Evolutionary conservation across 2,329 filamentous ascomycete species (phyloP).

Genomic region (Alternaria sp.): DNA sequence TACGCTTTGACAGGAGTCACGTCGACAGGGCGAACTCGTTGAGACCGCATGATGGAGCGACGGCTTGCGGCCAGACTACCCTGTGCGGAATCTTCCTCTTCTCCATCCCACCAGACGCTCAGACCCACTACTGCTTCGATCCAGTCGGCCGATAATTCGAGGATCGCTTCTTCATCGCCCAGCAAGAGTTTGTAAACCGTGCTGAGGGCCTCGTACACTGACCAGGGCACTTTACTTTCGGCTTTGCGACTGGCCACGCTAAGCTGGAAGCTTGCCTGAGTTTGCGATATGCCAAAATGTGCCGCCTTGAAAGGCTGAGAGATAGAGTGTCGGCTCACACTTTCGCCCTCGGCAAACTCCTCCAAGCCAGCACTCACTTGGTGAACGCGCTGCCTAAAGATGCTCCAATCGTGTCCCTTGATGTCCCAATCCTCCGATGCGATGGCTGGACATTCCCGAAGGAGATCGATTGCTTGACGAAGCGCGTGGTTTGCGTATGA

Average conservation of each 20-base stretch:
- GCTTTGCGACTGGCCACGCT: constrained; percentile 73
- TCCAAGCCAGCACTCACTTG: constrained; percentile 74
- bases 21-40: constrained; percentile 55
- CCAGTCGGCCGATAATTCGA: constrained; percentile 85
- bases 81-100: constrained; percentile 56
- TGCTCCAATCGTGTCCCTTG: constrained; percentile 77
- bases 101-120: constrained; percentile 91
- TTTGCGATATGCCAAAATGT: constrained; percentile 50
- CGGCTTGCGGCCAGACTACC: constrained; percentile 55
- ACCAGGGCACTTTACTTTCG: constrained; percentile 86
- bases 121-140: constrained; percentile 84
- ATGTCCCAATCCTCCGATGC: constrained; percentile 79
- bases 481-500: constrained; percentile 77
- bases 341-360: constrained; percentile 78
- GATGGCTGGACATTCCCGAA: constrained; percentile 75
- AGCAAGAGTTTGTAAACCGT: constrained; percentile 81
- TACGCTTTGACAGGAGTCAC: constrained; percentile 70
- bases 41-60: constrained; percentile 48
- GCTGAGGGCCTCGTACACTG: constrained; percentile 83
- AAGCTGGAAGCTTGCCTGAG: constrained; percentile 64
- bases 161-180: constrained; percentile 75
- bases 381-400: constrained; percentile 79
- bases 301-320: constrained; percentile 53
- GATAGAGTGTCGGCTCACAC: constrained; percentile 55
- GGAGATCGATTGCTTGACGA: constrained; percentile 69